These are phyloP conservation scores for Hagleromyces aurorensis DNA, from an alignment of 805 yeast genomes.

Conservation along the genomic window DNA sequence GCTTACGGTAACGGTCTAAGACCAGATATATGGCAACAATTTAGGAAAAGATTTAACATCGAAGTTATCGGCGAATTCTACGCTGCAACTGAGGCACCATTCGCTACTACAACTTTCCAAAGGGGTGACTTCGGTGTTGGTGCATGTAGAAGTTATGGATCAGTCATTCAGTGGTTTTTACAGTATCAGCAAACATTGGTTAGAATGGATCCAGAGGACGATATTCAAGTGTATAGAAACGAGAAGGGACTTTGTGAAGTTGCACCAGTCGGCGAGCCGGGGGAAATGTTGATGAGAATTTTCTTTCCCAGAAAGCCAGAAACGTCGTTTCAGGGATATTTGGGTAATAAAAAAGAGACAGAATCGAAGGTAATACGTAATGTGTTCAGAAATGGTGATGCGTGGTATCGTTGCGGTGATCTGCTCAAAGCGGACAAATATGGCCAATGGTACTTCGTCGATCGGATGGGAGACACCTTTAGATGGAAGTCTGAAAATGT, in stretches of 20 bases:
- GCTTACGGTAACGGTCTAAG: conserved; percentile 92
- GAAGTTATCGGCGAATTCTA: conserved; percentile 81
- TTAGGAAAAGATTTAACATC: conserved; percentile 70
- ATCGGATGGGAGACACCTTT: conserved; percentile 90
- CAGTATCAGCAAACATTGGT: conserved; percentile 52
- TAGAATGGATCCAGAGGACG: conserved; percentile 75
- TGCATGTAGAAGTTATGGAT: conserved; percentile 77
- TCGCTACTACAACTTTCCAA: conserved; percentile 78
- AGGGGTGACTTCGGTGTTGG: conserved; percentile 76
- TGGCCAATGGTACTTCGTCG: conserved; percentile 75
- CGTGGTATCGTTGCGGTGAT: conserved; percentile 87
- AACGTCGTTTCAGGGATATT: conserved; percentile 80
- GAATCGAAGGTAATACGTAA: conserved; percentile 63
- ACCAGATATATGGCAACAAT: conserved; percentile 77
- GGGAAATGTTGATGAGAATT: conserved; percentile 78
- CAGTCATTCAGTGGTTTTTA: conserved; percentile 43
- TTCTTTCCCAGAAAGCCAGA: conserved; percentile 55
- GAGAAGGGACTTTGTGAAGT: conserved; percentile 53
- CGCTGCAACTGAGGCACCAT: conserved; percentile 89
- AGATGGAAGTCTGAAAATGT: conserved; percentile 97
- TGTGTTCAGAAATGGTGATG: conserved; percentile 81
- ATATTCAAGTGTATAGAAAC: conserved; percentile 61
- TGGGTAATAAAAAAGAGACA: conserved; percentile 73
- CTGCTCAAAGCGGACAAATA: conserved; percentile 59
- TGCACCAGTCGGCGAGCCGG: conserved; percentile 60